Conservation (phyloP, 257 asterid genomes). For the Solanum microdontum region DNA sequence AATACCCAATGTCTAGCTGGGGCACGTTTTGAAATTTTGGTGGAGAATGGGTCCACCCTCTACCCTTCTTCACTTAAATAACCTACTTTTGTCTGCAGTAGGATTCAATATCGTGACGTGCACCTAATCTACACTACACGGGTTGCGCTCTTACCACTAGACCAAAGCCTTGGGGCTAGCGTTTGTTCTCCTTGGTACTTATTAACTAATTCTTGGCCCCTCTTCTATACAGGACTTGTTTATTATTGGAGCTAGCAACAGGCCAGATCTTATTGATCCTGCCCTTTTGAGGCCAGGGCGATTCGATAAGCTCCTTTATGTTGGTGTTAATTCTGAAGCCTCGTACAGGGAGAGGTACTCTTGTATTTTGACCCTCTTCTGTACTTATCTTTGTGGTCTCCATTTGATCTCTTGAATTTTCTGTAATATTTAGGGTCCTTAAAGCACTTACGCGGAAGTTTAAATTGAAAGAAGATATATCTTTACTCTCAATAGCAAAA, state of each 20-base stretch:
- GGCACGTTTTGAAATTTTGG: neutral
- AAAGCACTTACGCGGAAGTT: slow-evolving; percentile 85
- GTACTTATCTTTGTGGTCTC: neutral
- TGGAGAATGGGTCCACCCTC: neutral
- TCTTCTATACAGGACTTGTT: slow-evolving; percentile 59
- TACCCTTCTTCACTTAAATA: neutral
- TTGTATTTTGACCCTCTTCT: neutral
- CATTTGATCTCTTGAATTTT: neutral
- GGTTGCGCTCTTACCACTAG: neutral
- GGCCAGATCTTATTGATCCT: slow-evolving; percentile 95
- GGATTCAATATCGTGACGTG: neutral
- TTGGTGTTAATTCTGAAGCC: slow-evolving; percentile 92
- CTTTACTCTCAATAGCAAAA: slow-evolving; percentile 59
- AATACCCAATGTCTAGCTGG: neutral
- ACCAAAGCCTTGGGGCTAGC: neutral
- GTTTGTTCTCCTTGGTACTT: neutral
- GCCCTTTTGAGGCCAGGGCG: slow-evolving; percentile 98
- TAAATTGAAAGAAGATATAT: slow-evolving; percentile 65
- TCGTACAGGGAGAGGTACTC: slow-evolving; percentile 82
- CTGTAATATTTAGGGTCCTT: slow-evolving; percentile 46
- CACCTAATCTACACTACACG: neutral
- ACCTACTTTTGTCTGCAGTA: neutral
- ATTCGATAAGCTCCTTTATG: slow-evolving; percentile 96
- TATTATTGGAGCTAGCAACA: slow-evolving; percentile 94
- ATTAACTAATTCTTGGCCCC: neutral